A percentile compares a stretch with the other conserved stretches of the same genome.
phyloP scores from a whole-genome alignment of 1,139 yeast species.

The Blastobotrys persicus region DNA sequence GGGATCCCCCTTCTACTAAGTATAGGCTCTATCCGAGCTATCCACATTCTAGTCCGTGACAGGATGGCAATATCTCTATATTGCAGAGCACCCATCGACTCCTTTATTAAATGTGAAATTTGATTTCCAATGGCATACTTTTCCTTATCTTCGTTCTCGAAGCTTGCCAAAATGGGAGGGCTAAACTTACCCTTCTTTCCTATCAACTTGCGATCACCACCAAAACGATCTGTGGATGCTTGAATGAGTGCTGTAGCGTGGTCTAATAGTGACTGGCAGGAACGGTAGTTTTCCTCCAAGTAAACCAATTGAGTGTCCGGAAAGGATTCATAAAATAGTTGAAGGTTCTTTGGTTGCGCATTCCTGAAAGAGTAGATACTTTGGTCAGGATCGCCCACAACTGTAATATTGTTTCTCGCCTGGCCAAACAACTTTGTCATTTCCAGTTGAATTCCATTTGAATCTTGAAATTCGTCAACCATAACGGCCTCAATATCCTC shows the following conservation, averaged over 20 bases:
- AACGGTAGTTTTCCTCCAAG: constrained; percentile 73
- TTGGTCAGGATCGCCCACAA: constrained; percentile 97
- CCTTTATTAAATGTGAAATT: constrained; percentile 38
- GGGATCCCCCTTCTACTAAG: constrained; percentile 57
- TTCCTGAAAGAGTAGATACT: constrained; percentile 87
- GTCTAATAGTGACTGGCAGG: constrained; percentile 63
- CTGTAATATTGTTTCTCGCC: constrained; percentile 55
- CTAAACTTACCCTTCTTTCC: constrained; percentile 5
- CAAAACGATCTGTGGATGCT: constrained; percentile 44
- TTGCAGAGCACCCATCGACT: constrained; percentile 35
- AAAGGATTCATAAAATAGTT: constrained; percentile 53
- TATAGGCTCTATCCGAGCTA: constrained; percentile 60
- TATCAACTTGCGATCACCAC: constrained; percentile 20
- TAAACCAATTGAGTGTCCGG: constrained; percentile 41
- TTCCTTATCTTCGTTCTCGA: constrained; percentile 49
- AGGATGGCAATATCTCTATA: constrained; percentile 67
- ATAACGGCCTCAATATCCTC: constrained; percentile 63
- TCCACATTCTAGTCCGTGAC: constrained; percentile 59
- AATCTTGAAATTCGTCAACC: constrained; percentile 94
- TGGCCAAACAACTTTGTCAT: constrained; percentile 60
- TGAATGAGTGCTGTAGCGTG: constrained; percentile 67
- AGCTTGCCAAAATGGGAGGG: constrained; percentile 46
- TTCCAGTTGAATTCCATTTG: constrained; percentile 71
- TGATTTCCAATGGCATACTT: constrained; percentile 59
- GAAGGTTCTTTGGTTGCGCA: constrained; percentile 70